Conservation (phyloP, 2,329 filamentous ascomycete genomes). For the Penicillium polonicum region DNA sequence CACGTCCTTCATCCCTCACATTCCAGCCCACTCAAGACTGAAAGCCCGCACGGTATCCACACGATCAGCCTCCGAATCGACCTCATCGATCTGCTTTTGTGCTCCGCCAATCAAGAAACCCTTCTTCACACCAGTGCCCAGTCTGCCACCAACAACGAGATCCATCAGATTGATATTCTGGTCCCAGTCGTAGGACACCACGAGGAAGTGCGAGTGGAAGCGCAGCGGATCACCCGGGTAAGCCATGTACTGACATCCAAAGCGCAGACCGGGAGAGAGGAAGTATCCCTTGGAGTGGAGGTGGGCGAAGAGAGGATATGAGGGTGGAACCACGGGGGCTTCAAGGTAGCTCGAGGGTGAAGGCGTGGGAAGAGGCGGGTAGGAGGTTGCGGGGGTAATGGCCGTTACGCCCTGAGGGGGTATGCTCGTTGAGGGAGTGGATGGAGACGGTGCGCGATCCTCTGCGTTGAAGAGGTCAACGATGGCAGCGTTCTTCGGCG, state of each 20-base stretch:
- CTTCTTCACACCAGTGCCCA: slow-evolving; percentile 96
- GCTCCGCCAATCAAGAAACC: slow-evolving; percentile 81
- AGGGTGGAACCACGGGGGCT: slow-evolving; percentile 44
- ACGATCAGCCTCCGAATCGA: slow-evolving; percentile 35
- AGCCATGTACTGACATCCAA: slow-evolving; percentile 90
- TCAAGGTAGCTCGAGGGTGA: slow-evolving; percentile 28
- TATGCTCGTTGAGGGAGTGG: slow-evolving; percentile 17
- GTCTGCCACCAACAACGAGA: slow-evolving; percentile 77
- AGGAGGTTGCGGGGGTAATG: slow-evolving; percentile 53
- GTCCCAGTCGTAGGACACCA: slow-evolving; percentile 81
- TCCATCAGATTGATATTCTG: slow-evolving; percentile 81
- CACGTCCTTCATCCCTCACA: slow-evolving; percentile 55
- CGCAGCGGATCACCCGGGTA: slow-evolving; percentile 93
- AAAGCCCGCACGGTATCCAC: slow-evolving; percentile 63
- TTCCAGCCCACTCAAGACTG: slow-evolving; percentile 89
- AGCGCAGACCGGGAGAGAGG: slow-evolving; percentile 86
- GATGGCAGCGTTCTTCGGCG: slow-evolving; percentile 12
- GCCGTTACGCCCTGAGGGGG: slow-evolving; percentile 27
- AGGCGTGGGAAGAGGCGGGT: slow-evolving; percentile 43
- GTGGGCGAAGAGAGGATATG: slow-evolving; percentile 76
- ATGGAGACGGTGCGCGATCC: slow-evolving; percentile 10
- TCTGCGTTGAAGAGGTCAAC: slow-evolving; percentile 28
- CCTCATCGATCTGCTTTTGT: slow-evolving; percentile 40
- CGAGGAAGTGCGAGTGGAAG: slow-evolving; percentile 93
- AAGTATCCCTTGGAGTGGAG: slow-evolving; percentile 79